Conservation (phyloP, 148 eudicot species). For the Spergularia bocconei region DNA sequence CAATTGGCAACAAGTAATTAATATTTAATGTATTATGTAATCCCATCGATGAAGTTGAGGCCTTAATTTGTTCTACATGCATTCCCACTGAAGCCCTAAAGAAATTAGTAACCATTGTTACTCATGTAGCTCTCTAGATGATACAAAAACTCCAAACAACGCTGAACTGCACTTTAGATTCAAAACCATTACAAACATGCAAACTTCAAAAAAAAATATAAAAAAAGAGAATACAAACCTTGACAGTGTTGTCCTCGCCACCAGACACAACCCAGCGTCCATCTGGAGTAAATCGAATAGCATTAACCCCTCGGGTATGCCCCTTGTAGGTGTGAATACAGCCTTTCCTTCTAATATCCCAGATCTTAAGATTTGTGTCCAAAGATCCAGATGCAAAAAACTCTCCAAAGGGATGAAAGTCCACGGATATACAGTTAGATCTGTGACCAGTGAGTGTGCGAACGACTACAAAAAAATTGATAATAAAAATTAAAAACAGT, state of each 20-base stretch:
- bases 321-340: constrained; percentile 98
- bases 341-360: constrained; percentile 97
- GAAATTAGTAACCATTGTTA: neutral
- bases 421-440: constrained; percentile 95
- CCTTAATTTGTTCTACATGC: neutral
- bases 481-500: neutral
- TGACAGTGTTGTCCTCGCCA: constrained; percentile 95
- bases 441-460: constrained; percentile 97
- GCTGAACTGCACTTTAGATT: neutral
- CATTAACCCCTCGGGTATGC: constrained; percentile 94
- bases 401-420: constrained; percentile 99
- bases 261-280: constrained; percentile 99
- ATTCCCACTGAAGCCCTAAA: neutral
- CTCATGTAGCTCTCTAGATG: neutral
- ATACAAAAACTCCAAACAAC: neutral
- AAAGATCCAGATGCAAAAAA: constrained; percentile 98
- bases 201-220: constrained; percentile 1
- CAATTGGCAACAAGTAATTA: neutral
- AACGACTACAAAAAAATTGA: constrained; percentile 50
- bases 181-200: neutral
- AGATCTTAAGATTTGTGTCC: constrained; percentile 96
- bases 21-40: neutral
- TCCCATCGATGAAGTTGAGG: neutral
- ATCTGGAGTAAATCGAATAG: constrained; percentile 96
- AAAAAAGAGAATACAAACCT: constrained; percentile 45